phyloP scores from a whole-genome alignment of 2,329 filamentous ascomycete genomes.

The Aureobasidium lini region DNA sequence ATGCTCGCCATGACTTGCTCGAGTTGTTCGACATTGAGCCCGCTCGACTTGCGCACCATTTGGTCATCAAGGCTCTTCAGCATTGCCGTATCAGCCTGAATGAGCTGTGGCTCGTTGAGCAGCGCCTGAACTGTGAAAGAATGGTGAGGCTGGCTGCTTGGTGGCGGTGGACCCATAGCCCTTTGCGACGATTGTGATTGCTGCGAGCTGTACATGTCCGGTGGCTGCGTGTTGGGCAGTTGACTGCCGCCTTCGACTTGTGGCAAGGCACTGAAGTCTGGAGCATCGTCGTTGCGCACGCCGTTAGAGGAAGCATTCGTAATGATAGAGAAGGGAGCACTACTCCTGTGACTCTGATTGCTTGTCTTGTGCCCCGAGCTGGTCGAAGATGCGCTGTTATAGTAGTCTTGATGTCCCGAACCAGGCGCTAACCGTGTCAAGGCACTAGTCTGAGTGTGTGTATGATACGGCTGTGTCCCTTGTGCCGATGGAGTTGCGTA shows the following conservation, averaged over 20 bases:
- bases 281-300: conserved; percentile 39
- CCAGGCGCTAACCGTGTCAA: conserved; percentile 53
- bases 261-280: conserved; percentile 48
- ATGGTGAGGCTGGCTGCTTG: conserved; percentile 22
- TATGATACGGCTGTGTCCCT: conserved; percentile 39
- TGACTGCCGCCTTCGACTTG: conserved; percentile 45
- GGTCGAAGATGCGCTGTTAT: conserved; percentile 87
- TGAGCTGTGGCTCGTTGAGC: conserved; percentile 33
- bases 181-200: conserved; percentile 28
- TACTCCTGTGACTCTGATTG: conserved; percentile 33
- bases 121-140: conserved; percentile 30
- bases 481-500: conserved; percentile 21
- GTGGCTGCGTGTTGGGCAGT: conserved; percentile 57
- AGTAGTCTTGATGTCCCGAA: conserved; percentile 53
- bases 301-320: conserved; percentile 51
- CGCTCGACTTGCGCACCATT: conserved; percentile 61
- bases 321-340: conserved; percentile 44
- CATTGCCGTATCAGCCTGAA: conserved; percentile 41
- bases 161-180: conserved; percentile 27
- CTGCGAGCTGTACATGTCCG: conserved; percentile 23
- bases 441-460: conserved; percentile 56
- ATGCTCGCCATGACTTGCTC: conserved; percentile 86
- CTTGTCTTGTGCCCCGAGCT: conserved; percentile 70
- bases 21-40: conserved; percentile 83
- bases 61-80: conserved; percentile 54